Conservation (phyloP, 2,329 filamentous ascomycete genomes). For the Diplodia mutila region DNA sequence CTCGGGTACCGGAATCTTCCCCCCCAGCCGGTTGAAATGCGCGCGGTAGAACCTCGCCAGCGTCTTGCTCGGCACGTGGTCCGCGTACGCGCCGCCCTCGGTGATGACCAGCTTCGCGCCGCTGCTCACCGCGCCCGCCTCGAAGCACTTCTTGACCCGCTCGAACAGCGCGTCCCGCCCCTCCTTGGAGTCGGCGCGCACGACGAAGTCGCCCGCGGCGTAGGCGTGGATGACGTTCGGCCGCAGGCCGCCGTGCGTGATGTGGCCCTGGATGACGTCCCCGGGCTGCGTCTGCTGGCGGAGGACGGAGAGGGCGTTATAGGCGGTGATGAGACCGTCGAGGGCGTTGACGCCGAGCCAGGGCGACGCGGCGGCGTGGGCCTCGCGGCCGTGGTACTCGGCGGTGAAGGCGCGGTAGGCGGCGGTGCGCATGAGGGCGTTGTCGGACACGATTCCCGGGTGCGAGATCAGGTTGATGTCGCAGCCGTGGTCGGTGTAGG, state of each 20-base stretch:
- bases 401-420: slow-evolving; percentile 56
- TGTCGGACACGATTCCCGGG: slow-evolving; percentile 44
- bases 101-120: slow-evolving; percentile 55
- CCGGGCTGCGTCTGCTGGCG: slow-evolving; percentile 46
- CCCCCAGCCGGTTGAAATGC: slow-evolving; percentile 39
- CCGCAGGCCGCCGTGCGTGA: slow-evolving; percentile 36
- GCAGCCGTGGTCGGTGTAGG: slow-evolving; percentile 43
- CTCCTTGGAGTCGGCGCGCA: slow-evolving; percentile 38
- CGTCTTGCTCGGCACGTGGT: slow-evolving; percentile 59
- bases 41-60: slow-evolving; percentile 40
- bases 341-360: slow-evolving; percentile 40
- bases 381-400: slow-evolving; percentile 52
- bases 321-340: slow-evolving; percentile 33
- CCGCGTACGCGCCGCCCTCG: slow-evolving; percentile 52
- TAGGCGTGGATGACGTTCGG: slow-evolving; percentile 49
- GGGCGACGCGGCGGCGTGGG: slow-evolving; percentile 42
- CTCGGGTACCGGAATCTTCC: slow-evolving; percentile 43
- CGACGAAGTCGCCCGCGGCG: slow-evolving; percentile 42
- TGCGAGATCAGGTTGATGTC: slow-evolving; percentile 36
- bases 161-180: slow-evolving; percentile 38
- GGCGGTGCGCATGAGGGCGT: slow-evolving; percentile 56
- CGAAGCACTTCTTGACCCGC: slow-evolving; percentile 49
- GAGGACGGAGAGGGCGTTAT: slow-evolving; percentile 39
- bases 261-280: slow-evolving; percentile 44
- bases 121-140: slow-evolving; percentile 53